Conservation (phyloP, 495 filamentous ascomycete genomes). For the Talaromyces adpressus region DNA sequence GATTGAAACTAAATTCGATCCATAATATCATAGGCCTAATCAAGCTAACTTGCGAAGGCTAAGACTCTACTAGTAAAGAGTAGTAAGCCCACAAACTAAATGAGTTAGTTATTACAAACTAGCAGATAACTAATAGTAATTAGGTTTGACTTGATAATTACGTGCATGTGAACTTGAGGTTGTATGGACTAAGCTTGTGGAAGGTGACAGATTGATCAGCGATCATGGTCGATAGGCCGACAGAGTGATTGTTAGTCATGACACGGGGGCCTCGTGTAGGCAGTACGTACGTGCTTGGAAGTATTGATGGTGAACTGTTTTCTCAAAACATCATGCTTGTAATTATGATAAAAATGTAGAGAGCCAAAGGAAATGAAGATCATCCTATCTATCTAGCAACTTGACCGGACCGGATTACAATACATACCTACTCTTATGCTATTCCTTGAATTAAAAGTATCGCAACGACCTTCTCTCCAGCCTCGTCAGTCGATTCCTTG, state of each 20-base stretch:
- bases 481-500: not conserved
- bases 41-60: not conserved
- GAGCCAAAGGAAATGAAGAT: not conserved
- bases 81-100: not conserved
- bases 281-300: not conserved
- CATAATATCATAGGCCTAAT: not conserved
- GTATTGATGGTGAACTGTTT: not conserved
- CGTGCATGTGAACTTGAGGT: conserved; percentile 2
- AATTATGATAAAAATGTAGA: not conserved
- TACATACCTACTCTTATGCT: not conserved
- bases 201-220: not conserved
- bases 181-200: not conserved
- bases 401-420: not conserved
- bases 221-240: not conserved
- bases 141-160: not conserved
- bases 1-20: not conserved
- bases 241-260: not conserved
- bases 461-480: not conserved
- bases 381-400: not conserved
- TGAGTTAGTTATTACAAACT: not conserved
- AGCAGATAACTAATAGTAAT: not conserved
- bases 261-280: no score
- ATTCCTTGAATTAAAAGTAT: not conserved
- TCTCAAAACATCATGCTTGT: not conserved
- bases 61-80: not conserved